Evolutionary conservation across 163 green algal species (phyloP).

Genomic region (Prototheca stagnorum): DNA sequence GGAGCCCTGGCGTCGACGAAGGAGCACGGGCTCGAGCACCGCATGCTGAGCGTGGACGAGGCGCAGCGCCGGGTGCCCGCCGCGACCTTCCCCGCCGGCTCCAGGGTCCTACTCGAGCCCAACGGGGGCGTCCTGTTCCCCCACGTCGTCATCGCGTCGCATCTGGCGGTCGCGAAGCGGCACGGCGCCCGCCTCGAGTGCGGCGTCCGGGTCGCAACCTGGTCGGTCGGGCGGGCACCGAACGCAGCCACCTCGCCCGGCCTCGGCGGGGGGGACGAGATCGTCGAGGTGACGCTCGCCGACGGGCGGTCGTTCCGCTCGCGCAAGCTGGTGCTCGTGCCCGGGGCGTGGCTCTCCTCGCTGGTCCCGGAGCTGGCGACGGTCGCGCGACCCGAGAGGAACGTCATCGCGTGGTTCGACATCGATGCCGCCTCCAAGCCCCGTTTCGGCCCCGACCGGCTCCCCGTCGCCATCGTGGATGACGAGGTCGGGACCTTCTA

Average conservation of each 20-base stretch:
- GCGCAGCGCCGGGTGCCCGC: slow-evolving; percentile 18
- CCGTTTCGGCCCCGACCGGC: slow-evolving; percentile 8
- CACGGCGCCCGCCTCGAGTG: slow-evolving; percentile 14
- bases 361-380: slow-evolving; percentile 21
- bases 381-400: slow-evolving; percentile 15
- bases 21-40: slow-evolving; percentile 22
- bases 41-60: slow-evolving; percentile 17
- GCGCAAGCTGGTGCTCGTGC: slow-evolving; percentile 18
- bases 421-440: not conserved
- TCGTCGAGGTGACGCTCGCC: slow-evolving; percentile 9
- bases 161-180: slow-evolving; percentile 8
- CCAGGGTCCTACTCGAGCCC: slow-evolving; percentile 16
- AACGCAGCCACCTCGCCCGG: not conserved
- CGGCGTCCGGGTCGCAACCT: slow-evolving; percentile 7
- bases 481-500: slow-evolving; percentile 20
- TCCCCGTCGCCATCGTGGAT: slow-evolving; percentile 29
- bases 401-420: slow-evolving; percentile 38
- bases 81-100: slow-evolving; percentile 10
- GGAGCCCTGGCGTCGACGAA: slow-evolving; percentile 12
- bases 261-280: not conserved
- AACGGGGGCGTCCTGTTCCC: slow-evolving; percentile 23
- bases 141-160: slow-evolving; percentile 20
- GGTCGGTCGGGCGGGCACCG: slow-evolving; percentile 1
- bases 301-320: slow-evolving; percentile 6
- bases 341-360: slow-evolving; percentile 25